Evolutionary conservation across 306 rosid genomes (phyloP), one percentile per base, ranked within the genome.

Genomic region (Hippophae tibetana): DNA sequence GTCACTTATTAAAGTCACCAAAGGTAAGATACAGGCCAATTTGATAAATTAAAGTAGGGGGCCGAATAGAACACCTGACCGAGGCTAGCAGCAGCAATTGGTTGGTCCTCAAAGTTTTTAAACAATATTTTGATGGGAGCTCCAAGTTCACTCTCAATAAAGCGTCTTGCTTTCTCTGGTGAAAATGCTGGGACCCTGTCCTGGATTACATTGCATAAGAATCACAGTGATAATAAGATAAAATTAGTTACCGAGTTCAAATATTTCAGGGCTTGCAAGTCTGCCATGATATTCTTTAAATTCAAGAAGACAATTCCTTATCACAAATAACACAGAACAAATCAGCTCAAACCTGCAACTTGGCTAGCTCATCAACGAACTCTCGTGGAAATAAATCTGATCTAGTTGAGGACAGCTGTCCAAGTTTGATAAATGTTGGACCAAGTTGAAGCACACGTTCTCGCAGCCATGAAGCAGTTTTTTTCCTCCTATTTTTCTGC

Each of bases 41-140:
- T 57, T 5, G 52, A 9, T 38, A 45, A 52, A 42, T 56, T 45
- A 55, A 13, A 38, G 47, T 6, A 9, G 25, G 43, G 66, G 50
- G 6, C 58, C 56, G 61, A 63, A 47, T 52, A 13, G 63, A 77
- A 69, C 70, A 88, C 96, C 94, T 89, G 97, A 72, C 97, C 95
- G 66, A 89, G 95, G 73, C 97, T 89, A 53, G 97, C 95, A 60
- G 97, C 97, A 62, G 97, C 95, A 61, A 86, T 89, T 43, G 97
- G 97, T 51, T 47, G 83, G 66, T 89, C 94, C 77, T 86, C 95
- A 47, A 89, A 89, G 77, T 84, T 94, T 74, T 82, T 89, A 66
- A 80, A 89, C 75, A 86, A 63, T 12, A 79, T 42, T 38, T 77
- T 66, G 14, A 89, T 54, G 8, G 94, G 76, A 61, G 84, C 83